A percentile compares a stretch with the other conserved stretches of the same genome.
phyloP scores from a whole-genome alignment of 2,329 filamentous ascomycete genomes.

The Sordariomycetes sp. region DNA sequence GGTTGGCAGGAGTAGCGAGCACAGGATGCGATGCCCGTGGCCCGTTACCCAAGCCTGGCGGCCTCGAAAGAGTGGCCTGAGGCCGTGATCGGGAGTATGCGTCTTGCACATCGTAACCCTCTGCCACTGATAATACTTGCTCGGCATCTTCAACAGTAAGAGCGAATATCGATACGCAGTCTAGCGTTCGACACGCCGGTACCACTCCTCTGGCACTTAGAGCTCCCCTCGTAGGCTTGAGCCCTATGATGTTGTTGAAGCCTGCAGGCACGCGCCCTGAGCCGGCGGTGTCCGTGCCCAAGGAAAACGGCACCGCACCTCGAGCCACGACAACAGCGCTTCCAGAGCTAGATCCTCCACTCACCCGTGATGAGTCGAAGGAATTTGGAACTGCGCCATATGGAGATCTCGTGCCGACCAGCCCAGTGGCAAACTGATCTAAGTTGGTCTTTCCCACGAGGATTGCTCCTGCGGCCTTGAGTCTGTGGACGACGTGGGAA shows the following conservation, averaged over 20 bases:
- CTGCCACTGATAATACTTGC: slow-evolving; percentile 35
- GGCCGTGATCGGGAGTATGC: slow-evolving; percentile 36
- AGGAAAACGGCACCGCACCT: slow-evolving; percentile 43
- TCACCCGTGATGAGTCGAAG: slow-evolving; percentile 26
- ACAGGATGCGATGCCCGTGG: not conserved
- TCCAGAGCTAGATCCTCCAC: slow-evolving; percentile 50
- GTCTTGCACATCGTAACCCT: slow-evolving; percentile 38
- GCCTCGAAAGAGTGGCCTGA: slow-evolving; percentile 7
- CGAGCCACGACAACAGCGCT: slow-evolving; percentile 45
- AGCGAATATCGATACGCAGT: slow-evolving; percentile 47
- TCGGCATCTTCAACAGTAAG: slow-evolving; percentile 39
- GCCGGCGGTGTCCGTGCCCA: slow-evolving; percentile 48
- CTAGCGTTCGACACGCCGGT: slow-evolving; percentile 46
- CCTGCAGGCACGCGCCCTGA: slow-evolving; percentile 44
- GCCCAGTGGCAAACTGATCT: slow-evolving; percentile 54
- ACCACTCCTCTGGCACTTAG: slow-evolving; percentile 38
- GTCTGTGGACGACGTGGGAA: slow-evolving; percentile 35
- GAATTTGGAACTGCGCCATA: slow-evolving; percentile 47
- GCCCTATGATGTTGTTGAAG: slow-evolving; percentile 42
- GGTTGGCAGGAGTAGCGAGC: slow-evolving; percentile 19
- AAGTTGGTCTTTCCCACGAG: slow-evolving; percentile 46
- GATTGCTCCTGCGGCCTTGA: slow-evolving; percentile 44
- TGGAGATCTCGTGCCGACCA: slow-evolving; percentile 51
- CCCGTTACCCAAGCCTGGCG: slow-evolving; percentile 27
- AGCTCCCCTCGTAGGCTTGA: slow-evolving; percentile 43